These are phyloP conservation scores for Lolium multiflorum DNA, from an alignment of 176 grass and related monocot species.

Conservation along the genomic window DNA sequence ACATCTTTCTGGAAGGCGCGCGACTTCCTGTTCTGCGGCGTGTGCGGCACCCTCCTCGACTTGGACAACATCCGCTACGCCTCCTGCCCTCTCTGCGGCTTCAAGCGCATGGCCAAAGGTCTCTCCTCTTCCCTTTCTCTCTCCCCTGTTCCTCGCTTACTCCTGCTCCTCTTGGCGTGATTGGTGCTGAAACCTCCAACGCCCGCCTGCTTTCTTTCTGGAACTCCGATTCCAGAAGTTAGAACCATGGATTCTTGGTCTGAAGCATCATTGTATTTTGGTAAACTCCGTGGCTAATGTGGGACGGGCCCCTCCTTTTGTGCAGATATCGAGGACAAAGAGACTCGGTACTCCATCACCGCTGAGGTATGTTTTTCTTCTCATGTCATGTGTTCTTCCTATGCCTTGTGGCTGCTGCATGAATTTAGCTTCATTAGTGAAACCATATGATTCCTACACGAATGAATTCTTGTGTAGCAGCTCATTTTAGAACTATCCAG, in stretches of 20 bases:
- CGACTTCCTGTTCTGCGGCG: conserved; percentile 84
- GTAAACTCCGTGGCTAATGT: neutral
- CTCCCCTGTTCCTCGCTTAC: neutral
- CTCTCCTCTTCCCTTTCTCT: neutral
- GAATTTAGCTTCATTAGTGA: neutral
- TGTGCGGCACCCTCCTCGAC: conserved; percentile 80
- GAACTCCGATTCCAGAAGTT: neutral
- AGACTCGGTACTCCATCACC: conserved; percentile 61
- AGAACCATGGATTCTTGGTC: neutral
- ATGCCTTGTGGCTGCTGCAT: neutral
- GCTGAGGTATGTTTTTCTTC: conserved; percentile 49
- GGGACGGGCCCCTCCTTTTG: neutral
- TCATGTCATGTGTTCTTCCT: neutral
- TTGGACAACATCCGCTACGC: conserved; percentile 60
- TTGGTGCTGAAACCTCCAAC: neutral
- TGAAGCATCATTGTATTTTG: neutral
- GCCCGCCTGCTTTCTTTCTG: neutral
- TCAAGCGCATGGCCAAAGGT: conserved; percentile 81
- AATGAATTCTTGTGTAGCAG: neutral
- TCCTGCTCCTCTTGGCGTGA: neutral
- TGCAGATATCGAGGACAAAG: conserved; percentile 72
- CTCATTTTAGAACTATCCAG: neutral
- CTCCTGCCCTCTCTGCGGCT: conserved; percentile 76
- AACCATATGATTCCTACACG: neutral
- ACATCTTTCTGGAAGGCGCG: conserved; percentile 51